Evolutionary conservation across 768 basidiomycete genomes (phyloP), one percentile per base, ranked within the genome.

Genomic region (Naganishia kalamii): DNA sequence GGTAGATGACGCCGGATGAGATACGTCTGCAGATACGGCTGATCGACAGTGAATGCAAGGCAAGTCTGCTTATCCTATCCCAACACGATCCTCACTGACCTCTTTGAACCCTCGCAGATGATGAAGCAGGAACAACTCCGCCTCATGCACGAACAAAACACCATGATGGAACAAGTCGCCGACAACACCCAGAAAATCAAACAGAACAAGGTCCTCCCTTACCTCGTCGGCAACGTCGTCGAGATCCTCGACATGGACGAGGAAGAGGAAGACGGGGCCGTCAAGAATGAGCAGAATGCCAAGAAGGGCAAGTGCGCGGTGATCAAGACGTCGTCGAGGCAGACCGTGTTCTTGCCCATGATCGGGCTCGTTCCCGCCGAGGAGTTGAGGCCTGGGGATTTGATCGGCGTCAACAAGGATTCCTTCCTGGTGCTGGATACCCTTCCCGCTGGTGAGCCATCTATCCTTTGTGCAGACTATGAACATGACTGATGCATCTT

Each of bases 381-480:
- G 66, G 81, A 90, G 71, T 86, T 99, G 67, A 87, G 83, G 72
- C 94, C 94, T 3, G 84, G 88, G 47, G 96, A 98, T 79, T 86
- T 99, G 51, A 93, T 99, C 71, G 96, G 96, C 69, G 94, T 98
- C 54, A 98, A 99, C 82, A 99, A 99, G 79, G 96, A 99, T 77
- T 98, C 94, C 11, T 98, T 98, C 76, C 87, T 99, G 69, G 85
- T 98, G 35, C 84, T 99, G 40, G 96, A 98, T 78, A 93, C 87
- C 3, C 84, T 99, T 25, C 96, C 96, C 3, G 89, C 77, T 10
- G 77, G 77, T 76, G 10, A 51, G 77, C 69, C 11, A n/a, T 32
- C 30, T 25, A 13, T 32, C 27, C 60, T 17, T 23, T 15, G 8
- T 43, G 61, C 43, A 6, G 50, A 4, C 29, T 32, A 4, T 12